Conservation (phyloP, 441 rosid species). For the Eutrema salsugineum region DNA sequence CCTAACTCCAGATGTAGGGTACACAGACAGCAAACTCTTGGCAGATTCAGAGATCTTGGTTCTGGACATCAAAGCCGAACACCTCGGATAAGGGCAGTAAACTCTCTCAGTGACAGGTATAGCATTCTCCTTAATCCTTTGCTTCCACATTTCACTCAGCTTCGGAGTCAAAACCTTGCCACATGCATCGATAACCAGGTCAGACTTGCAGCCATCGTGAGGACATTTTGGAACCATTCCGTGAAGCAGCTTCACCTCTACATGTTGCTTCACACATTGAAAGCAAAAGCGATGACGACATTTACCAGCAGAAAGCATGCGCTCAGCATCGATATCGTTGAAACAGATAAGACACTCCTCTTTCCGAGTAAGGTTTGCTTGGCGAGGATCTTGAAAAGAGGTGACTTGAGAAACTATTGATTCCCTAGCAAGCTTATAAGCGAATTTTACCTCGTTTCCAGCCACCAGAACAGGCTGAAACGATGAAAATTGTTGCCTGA, state of each 20-base stretch:
- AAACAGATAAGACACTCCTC: slow-evolving; percentile 75
- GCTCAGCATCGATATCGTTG: slow-evolving; percentile 44
- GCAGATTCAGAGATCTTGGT: slow-evolving; percentile 44
- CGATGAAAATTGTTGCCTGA: slow-evolving; percentile 38
- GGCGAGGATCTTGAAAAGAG: slow-evolving; percentile 29
- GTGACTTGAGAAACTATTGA: slow-evolving; percentile 52
- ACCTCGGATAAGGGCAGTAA: slow-evolving; percentile 77
- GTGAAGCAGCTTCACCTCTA: slow-evolving; percentile 73
- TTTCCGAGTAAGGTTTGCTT: slow-evolving; percentile 26
- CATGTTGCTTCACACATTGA: slow-evolving; percentile 80
- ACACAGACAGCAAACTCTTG: slow-evolving; percentile 23
- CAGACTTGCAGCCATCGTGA: slow-evolving; percentile 59
- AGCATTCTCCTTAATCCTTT: slow-evolving; percentile 60
- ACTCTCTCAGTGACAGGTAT: slow-evolving; percentile 61
- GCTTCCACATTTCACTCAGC: slow-evolving; percentile 44
- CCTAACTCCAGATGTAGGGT: slow-evolving; percentile 42
- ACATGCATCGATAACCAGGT: slow-evolving; percentile 52
- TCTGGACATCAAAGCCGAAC: slow-evolving; percentile 82
- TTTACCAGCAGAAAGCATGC: slow-evolving; percentile 58
- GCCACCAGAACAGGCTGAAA: slow-evolving; percentile 42
- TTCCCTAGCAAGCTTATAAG: slow-evolving; percentile 68
- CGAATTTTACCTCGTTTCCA: slow-evolving; percentile 50
- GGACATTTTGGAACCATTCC: slow-evolving; percentile 67
- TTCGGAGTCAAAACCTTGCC: slow-evolving; percentile 57
- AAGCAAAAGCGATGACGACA: slow-evolving; percentile 77